Conservation (phyloP, 305 asterid genomes). For the Andrographis paniculata region DNA sequence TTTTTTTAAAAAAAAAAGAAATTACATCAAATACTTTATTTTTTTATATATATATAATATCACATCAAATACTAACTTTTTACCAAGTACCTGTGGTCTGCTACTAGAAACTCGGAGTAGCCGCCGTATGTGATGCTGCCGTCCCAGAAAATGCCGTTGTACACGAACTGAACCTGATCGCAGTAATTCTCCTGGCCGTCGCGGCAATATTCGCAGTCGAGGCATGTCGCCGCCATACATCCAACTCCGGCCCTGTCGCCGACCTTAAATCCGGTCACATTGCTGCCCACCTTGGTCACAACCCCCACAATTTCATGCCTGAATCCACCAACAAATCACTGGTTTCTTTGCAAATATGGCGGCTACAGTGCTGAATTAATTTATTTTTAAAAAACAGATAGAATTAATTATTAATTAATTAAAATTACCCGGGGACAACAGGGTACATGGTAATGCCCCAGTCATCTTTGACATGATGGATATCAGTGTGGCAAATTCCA, state of each 20-base stretch:
- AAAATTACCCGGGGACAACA: constrained; percentile 80
- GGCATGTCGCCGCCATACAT: constrained; percentile 74
- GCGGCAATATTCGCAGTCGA: constrained; percentile 58
- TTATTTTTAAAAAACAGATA: background rate
- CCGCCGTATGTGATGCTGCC: constrained; percentile 91
- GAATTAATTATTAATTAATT: background rate
- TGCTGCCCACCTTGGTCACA: constrained; percentile 63
- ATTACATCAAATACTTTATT: too few relatives aligned
- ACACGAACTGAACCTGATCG: constrained; percentile 53
- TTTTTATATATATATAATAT: too few relatives aligned
- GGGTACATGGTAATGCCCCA: constrained; percentile 92
- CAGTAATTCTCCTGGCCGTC: constrained; percentile 71
- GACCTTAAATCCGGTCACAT: constrained; percentile 52
- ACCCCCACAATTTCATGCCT: constrained; percentile 87
- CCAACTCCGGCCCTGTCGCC: constrained; percentile 88
- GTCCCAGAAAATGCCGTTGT: constrained; percentile 87
- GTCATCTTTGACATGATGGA: constrained; percentile 63
- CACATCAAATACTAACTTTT: too few relatives aligned
- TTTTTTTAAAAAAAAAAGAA: too few relatives aligned
- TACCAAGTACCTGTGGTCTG: constrained; percentile 49
- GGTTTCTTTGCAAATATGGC: too few relatives aligned
- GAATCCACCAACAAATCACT: too few relatives aligned
- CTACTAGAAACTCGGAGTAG: constrained; percentile 65
- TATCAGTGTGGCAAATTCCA: constrained; percentile 88
- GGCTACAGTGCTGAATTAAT: background rate